These are phyloP conservation scores for Botrytis paeoniae DNA, from an alignment of 2,329 filamentous ascomycete genomes.

Conservation along the genomic window DNA sequence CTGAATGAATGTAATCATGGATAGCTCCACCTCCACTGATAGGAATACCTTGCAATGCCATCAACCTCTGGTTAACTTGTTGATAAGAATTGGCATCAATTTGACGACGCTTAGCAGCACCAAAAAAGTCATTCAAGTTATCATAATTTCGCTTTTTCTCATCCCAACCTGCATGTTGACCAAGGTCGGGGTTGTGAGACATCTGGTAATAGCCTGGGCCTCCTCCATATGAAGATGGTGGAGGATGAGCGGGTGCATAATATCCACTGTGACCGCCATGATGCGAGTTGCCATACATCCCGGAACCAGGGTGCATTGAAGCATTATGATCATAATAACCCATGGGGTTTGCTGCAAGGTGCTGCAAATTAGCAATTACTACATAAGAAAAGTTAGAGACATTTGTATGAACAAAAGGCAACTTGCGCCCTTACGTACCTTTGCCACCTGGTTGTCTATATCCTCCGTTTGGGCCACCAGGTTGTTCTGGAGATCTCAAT, in stretches of 20 bases:
- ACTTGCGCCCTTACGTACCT: conserved; percentile 34
- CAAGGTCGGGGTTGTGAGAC: conserved; percentile 62
- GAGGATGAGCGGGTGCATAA: conserved; percentile 47
- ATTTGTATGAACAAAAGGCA: conserved; percentile 29
- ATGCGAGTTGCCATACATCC: conserved; percentile 51
- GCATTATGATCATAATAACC: conserved; percentile 61
- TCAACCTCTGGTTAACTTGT: conserved; percentile 84
- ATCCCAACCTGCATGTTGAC: conserved; percentile 62
- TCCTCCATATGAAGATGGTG: conserved; percentile 52
- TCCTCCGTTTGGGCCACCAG: conserved; percentile 38
- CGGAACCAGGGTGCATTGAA: conserved; percentile 56
- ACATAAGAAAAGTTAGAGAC: conserved; percentile 31
- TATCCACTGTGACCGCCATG: conserved; percentile 51
- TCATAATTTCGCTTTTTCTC: conserved; percentile 82
- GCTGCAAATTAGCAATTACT: conserved; percentile 38
- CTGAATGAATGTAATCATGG: conserved; percentile 54
- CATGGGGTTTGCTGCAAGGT: conserved; percentile 35
- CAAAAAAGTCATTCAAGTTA: conserved; percentile 86
- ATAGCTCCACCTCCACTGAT: conserved; percentile 52
- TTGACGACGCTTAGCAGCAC: conserved; percentile 84
- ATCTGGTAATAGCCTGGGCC: conserved; percentile 76
- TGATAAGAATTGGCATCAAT: conserved; percentile 88
- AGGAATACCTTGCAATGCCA: conserved; percentile 71
- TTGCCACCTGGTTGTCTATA: conserved; percentile 50
- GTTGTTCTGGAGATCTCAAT: conserved; percentile 40